These are phyloP conservation scores for Symbiodinium natans DNA, from an alignment of 73 alveolate genomes.

Conservation along the genomic window DNA sequence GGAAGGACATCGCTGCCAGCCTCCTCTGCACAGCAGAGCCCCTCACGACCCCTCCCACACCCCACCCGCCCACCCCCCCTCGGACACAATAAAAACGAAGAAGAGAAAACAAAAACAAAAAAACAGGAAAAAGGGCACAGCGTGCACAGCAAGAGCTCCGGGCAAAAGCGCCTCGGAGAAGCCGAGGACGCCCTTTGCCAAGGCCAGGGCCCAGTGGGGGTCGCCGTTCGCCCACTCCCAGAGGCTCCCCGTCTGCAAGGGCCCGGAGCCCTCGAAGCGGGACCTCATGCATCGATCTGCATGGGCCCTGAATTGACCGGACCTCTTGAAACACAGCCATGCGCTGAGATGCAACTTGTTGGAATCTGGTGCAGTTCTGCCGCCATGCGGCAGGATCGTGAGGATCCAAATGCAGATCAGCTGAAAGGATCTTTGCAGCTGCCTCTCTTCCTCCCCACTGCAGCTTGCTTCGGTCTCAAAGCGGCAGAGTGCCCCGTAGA, in stretches of 20 bases:
- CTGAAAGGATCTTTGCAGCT: slow-evolving; percentile 26
- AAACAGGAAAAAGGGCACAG: background rate
- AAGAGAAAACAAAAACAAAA: background rate
- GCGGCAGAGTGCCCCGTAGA: slow-evolving; percentile 57
- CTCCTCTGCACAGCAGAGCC: background rate
- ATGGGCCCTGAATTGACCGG: background rate
- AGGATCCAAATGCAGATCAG: slow-evolving; percentile 51
- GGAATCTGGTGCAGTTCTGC: background rate
- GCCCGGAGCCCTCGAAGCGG: slow-evolving; percentile 46
- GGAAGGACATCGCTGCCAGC: background rate
- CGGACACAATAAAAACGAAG: background rate
- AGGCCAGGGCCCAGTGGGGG: slow-evolving; percentile 66
- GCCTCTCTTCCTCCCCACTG: slow-evolving; percentile 22
- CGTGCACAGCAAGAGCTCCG: background rate
- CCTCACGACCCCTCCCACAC: background rate
- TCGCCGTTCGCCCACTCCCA: slow-evolving; percentile 66
- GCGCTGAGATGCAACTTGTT: background rate
- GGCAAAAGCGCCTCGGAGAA: background rate
- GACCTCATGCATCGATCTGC: background rate
- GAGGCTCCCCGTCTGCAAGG: background rate
- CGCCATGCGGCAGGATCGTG: slow-evolving; percentile 32
- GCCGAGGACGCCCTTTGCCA: slow-evolving; percentile 32
- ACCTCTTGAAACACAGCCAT: background rate
- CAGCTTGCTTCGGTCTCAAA: slow-evolving; percentile 8
- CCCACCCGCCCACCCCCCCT: too few species aligned